Percentiles rank a stretch among this genome's conserved stretches.
Conservation (phyloP, 306 rosid species). For the Quercus aquifolioides region DNA sequence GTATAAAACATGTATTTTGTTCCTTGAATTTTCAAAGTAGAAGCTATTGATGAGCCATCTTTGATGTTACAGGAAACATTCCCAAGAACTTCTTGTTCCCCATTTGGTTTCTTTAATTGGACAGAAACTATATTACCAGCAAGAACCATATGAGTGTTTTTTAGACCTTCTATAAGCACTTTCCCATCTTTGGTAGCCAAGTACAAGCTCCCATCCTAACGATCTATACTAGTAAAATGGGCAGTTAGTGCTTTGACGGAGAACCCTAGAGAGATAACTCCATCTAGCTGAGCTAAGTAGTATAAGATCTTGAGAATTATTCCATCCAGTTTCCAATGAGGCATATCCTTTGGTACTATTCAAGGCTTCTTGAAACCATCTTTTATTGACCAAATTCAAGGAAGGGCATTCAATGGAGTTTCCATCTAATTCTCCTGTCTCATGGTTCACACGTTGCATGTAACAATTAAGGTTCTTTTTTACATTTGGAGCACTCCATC, state of each 20-base stretch:
- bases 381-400: conserved; percentile 7
- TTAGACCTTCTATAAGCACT: conserved; percentile 30
- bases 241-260: conserved; percentile 15
- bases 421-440: conserved; percentile 38
- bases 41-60: background rate
- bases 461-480: conserved; percentile 8
- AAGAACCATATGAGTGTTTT: conserved; percentile 23
- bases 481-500: background rate
- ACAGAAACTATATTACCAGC: conserved; percentile 28
- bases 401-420: conserved; percentile 21
- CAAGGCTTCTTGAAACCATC: conserved; percentile 25
- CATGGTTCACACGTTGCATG: conserved; percentile 31
- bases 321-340: conserved; percentile 37
- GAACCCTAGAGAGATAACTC: conserved; percentile 44
- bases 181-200: conserved; percentile 46
- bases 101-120: conserved; percentile 29
- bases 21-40: conserved; percentile 34
- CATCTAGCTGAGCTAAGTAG: conserved; percentile 33
- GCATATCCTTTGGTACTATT: conserved; percentile 27
- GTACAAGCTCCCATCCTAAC: conserved; percentile 23
- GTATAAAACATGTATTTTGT: conserved; percentile 22
- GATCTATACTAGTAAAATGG: conserved; percentile 14
- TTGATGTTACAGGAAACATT: conserved; percentile 33
- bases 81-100: background rate
- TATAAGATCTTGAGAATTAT: conserved; percentile 18